Conservation (phyloP, 2,329 filamentous ascomycete genomes). For the Didymosphaeria variabile region DNA sequence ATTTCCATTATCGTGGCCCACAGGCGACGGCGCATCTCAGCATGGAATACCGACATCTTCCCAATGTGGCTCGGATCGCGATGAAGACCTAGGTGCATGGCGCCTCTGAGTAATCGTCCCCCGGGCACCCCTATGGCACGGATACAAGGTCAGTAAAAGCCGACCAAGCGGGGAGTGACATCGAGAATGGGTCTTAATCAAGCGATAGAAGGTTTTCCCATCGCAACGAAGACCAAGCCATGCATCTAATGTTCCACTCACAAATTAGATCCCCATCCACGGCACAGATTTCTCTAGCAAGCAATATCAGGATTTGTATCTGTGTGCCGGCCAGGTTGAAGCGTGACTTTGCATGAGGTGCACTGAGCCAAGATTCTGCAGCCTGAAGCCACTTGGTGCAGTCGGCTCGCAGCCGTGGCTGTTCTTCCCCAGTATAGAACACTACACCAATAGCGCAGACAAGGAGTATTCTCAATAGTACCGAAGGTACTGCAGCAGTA, state of each 20-base stretch:
- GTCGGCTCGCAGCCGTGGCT: conserved; percentile 48
- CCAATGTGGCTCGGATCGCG: conserved; percentile 49
- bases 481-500: conserved; percentile 55
- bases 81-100: conserved; percentile 54
- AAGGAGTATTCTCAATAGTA: conserved; percentile 60
- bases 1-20: conserved; percentile 49
- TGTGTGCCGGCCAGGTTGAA: conserved; percentile 63
- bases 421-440: conserved; percentile 61
- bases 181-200: not conserved
- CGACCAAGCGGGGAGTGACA: not conserved
- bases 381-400: conserved; percentile 64
- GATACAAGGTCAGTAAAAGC: not conserved
- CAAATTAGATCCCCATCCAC: conserved; percentile 48
- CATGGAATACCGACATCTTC: conserved; percentile 45
- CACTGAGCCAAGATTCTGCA: conserved; percentile 63
- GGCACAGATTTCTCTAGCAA: conserved; percentile 48
- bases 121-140: conserved; percentile 41
- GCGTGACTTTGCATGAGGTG: conserved; percentile 62
- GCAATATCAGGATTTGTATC: conserved; percentile 47
- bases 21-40: conserved; percentile 50
- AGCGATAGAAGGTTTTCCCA: not conserved
- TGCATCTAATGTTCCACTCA: no score
- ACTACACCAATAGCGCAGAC: conserved; percentile 46
- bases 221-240: not conserved
- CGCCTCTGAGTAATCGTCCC: conserved; percentile 49